phyloP scores from a whole-genome alignment of 805 yeast genomes.

The Cyberlindnera xylosilytica region DNA sequence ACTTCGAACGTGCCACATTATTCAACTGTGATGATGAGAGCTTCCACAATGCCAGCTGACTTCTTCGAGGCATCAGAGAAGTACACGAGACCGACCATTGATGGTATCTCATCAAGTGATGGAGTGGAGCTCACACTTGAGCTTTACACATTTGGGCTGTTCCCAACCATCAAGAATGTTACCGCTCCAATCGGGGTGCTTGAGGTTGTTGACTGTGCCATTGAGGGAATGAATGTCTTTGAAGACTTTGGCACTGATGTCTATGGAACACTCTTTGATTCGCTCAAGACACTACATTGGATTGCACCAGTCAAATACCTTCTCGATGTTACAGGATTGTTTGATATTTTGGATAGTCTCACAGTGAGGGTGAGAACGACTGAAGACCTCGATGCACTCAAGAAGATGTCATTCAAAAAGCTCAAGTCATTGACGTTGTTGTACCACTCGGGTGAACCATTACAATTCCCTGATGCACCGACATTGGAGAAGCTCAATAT shows the following conservation, averaged over 20 bases:
- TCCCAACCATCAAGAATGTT: background rate
- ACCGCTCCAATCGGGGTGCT: background rate
- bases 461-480: background rate
- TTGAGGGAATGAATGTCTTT: background rate
- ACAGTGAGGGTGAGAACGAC: background rate
- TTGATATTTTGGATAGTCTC: background rate
- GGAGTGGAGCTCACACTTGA: background rate
- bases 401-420: background rate
- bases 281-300: background rate
- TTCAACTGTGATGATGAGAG: background rate
- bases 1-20: background rate
- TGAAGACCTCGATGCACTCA: background rate
- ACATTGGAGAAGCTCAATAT: background rate
- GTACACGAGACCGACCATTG: background rate
- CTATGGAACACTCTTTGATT: background rate
- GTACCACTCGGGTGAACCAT: background rate
- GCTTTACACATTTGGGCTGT: background rate
- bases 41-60: background rate
- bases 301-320: background rate
- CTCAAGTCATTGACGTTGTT: background rate
- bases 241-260: background rate
- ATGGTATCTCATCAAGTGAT: background rate
- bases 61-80: background rate
- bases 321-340: background rate
- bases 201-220: background rate